phyloP scores from a whole-genome alignment of 1,284 basidiomycete species.

The Flammula alnicola region DNA sequence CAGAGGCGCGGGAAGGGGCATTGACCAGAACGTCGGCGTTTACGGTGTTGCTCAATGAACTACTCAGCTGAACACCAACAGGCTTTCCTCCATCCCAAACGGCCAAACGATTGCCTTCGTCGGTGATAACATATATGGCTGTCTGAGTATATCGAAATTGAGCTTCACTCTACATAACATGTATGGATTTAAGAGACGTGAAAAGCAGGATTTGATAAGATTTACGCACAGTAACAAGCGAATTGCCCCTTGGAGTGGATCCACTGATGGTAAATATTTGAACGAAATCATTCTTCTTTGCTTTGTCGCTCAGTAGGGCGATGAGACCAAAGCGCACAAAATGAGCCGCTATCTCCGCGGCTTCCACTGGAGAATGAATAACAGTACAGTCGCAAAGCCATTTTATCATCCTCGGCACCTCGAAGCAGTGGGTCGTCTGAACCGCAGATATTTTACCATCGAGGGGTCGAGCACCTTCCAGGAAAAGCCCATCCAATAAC shows the following conservation, averaged over 20 bases:
- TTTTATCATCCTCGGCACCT: conserved; percentile 5
- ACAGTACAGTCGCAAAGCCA: conserved; percentile 9
- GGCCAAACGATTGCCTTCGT: conserved; percentile 13
- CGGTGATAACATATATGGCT: conserved; percentile 14
- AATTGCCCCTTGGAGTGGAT: conserved; percentile 8
- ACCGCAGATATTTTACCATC: conserved; percentile 8
- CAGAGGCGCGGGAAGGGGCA: not conserved
- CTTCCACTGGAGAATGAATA: conserved; percentile 9
- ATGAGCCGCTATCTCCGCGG: conserved; percentile 16
- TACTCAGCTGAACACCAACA: not conserved
- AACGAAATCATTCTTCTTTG: conserved; percentile 1
- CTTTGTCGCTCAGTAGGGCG: conserved; percentile 4
- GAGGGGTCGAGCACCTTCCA: conserved; percentile 3
- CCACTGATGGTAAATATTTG: conserved; percentile 9
- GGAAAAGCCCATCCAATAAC: not conserved
- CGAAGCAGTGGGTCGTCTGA: conserved; percentile 12
- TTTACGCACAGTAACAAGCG: conserved; percentile 7
- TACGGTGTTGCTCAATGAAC: not conserved
- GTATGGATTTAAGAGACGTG: too few relatives aligned
- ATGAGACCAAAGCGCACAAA: conserved; percentile 16
- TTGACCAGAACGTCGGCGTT: not conserved
- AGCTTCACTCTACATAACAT: conserved; percentile 2
- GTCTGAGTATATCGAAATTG: conserved; percentile 7
- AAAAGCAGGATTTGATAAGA: not conserved
- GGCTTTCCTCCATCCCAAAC: conserved; percentile 7